Conservation (phyloP, 164 flowering plant species). For the Cinnamomum chago region DNA sequence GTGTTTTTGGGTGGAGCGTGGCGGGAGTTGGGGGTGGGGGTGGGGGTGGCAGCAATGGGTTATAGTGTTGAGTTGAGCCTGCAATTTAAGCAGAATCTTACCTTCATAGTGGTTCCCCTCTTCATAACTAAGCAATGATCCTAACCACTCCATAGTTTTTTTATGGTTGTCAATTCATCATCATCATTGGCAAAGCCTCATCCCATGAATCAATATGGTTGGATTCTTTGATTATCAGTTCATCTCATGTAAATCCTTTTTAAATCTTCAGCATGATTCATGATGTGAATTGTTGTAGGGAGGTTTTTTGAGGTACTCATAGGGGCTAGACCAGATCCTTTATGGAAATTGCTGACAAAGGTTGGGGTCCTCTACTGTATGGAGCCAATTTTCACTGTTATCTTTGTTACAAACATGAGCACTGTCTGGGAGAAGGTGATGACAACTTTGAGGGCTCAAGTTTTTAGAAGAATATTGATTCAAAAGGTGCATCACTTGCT, state of each 20-base stretch:
- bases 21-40: too few species aligned
- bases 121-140: not conserved
- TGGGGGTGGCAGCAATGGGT: too few species aligned
- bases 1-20: too few species aligned
- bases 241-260: too few species aligned
- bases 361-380: conserved; percentile 60
- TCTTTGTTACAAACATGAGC: conserved; percentile 74
- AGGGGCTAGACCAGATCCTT: conserved; percentile 71
- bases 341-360: conserved; percentile 66
- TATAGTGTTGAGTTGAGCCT: too few species aligned
- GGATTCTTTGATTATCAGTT: too few species aligned
- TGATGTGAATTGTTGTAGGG: conserved; percentile 33
- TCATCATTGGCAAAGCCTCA: too few species aligned
- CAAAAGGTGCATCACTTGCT: conserved; percentile 61
- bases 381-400: conserved; percentile 84
- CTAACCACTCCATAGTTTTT: not conserved
- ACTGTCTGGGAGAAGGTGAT: conserved; percentile 90
- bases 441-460: conserved; percentile 71
- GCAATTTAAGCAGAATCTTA: not conserved
- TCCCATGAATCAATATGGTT: too few species aligned
- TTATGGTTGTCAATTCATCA: too few species aligned
- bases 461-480: conserved; percentile 75
- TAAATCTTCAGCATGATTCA: not conserved
- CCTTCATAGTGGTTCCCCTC: not conserved
- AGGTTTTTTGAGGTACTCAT: conserved; percentile 81